Base-by-base conservation (phyloP, 2,329 filamentous ascomycete species). In the Colletotrichum lindemuthianum region DNA sequence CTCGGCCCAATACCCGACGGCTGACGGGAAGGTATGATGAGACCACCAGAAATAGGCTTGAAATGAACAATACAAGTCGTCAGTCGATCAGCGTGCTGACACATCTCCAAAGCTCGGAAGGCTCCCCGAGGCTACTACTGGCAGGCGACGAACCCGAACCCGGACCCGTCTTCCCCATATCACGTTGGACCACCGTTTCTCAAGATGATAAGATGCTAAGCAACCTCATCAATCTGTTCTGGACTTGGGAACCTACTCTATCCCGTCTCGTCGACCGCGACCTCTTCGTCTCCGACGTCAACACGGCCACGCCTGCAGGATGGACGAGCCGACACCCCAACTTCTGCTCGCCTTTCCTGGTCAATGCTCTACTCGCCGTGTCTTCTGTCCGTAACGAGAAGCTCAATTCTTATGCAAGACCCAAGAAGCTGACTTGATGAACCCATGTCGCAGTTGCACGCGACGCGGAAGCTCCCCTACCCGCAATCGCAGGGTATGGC, bases 321-420 rank as follows among this genome's bases (percentile, higher is more conserved):
- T 6, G 39, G 2, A n/a, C 11, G 15, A 48, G 8, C 40, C 16
- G 41, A 39, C 24, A 0, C 43, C 47, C 3, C 16, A 33, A 2
- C 24, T 72, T 72, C 50, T 73, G 71, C 54, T 69, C 71, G 6
- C 43, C 60, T 10, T 59, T 70, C 7, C 65, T 73, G 2, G 60
- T 73, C 47, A 70, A 72, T 40, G 63, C 68, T 16, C 56, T 73
- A 3, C 40, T 72, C 6, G 67, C 72, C 10, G 59, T 68, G 43
- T 60, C 66, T 13, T 61, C 52, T 57, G 72, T 71, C 48, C 43
- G 68, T 60, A 41, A 13, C n/a, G 24, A 13, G 24, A 24, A 24
- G 24, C 24, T 24, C 24, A 24, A 24, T 24, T 24, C 24, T 24
- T 24, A 24, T 24, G 24, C 24, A 24, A 24, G 24, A 24, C 24